Evolutionary conservation across 2,329 filamentous ascomycete genomes (phyloP).

Genomic region (Aspergillus fumigatus): DNA sequence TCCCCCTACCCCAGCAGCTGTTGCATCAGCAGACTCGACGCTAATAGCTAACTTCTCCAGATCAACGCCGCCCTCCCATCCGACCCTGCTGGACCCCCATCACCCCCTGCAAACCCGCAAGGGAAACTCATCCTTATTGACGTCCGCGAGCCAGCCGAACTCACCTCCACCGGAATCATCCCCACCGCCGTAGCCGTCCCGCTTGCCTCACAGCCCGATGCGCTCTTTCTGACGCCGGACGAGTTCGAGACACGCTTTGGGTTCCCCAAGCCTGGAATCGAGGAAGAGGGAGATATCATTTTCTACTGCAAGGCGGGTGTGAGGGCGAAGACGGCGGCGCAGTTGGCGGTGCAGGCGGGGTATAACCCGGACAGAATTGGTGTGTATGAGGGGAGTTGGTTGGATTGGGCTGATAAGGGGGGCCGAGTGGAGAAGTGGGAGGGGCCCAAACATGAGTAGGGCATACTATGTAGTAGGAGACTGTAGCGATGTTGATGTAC

Average conservation of each 20-base stretch:
- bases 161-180: conserved; percentile 54
- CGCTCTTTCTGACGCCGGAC: conserved; percentile 67
- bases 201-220: conserved; percentile 69
- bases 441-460: conserved; percentile 19
- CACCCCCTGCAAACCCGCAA: conserved; percentile 21
- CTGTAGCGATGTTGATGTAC: not conserved
- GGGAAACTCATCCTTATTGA: conserved; percentile 38
- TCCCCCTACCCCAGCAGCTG: not conserved
- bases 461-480: not conserved
- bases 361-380: conserved; percentile 61
- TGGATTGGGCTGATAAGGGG: conserved; percentile 75
- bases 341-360: conserved; percentile 70
- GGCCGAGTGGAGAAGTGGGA: conserved; percentile 56
- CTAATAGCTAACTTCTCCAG: conserved; percentile 15
- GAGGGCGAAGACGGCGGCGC: conserved; percentile 70
- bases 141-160: conserved; percentile 46
- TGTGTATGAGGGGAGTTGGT: conserved; percentile 50
- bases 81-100: conserved; percentile 4
- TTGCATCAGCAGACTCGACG: not conserved
- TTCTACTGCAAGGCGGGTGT: conserved; percentile 96
- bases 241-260: conserved; percentile 84
- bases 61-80: conserved; percentile 33
- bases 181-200: conserved; percentile 81
- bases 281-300: conserved; percentile 53
- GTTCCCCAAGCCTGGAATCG: conserved; percentile 61